Evolutionary conservation across 441 rosid species (phyloP), one percentile per base, ranked within the genome.

Genomic region (Brassica hybrid): DNA sequence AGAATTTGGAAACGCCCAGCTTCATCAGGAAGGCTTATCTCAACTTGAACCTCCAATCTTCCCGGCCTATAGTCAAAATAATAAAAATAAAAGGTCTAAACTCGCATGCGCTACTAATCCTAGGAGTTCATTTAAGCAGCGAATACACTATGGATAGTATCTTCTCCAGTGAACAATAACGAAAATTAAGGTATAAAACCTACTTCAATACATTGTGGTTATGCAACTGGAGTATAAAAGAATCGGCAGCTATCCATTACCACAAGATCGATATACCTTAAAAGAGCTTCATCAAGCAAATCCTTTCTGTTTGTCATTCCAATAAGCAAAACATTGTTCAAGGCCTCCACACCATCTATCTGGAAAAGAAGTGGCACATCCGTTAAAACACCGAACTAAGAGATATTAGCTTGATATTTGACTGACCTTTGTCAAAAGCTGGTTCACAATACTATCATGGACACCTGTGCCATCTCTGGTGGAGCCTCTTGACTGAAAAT

Each of bases 21-120:
- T 89, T 96, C 99, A 90, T 96, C 99, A n/a, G 97, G 99, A 88
- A 96, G 99, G 85, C 96, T 92, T 80, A 96, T 96, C 90, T 96
- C 98, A 77, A 96, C 92, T 85, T 96, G 99, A 82, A 94, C 99
- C 84, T 96, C 99, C 84, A 96, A 83, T 67, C 99, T 88, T 83
- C 99, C 99, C 43, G 98, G 98, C 83, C 99, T 96, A 78, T 63
- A 69, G 43, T 73, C 50, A 38, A 32, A 56, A 84, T 54, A 79
- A 58, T 25, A 71, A 45, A 54, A 78, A 61, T 27, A 27, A 78
- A 30, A 72, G n/a, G 67, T 72, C 21, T 23, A 48, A 75, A 70
- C 21, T 19, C 25, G 21, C 34, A 62, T 67, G 54, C 27, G 70
- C 30, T 19, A 74, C 54, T 38, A 19, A 61, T 60, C 77, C 36